phyloP scores from a whole-genome alignment of 78 protist species.

The Pigoraptor vietnamica region DNA sequence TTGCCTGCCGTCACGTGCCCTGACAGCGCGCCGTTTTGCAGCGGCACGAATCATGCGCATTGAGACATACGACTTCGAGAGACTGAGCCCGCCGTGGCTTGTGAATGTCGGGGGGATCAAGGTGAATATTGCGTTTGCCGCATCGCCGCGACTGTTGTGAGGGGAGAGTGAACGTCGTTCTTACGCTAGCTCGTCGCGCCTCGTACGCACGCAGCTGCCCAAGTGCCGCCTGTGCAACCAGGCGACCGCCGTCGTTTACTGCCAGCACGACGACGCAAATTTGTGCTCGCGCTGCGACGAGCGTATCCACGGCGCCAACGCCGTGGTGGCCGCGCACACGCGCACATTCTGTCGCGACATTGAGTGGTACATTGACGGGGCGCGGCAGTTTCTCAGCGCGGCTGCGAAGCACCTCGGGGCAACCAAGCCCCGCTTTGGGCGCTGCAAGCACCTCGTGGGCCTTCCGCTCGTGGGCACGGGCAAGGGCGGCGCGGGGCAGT shows the following conservation, averaged over 20 bases:
- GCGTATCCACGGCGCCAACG: neutral
- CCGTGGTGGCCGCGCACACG: neutral
- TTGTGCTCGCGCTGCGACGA: neutral
- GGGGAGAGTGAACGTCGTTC: too few species aligned
- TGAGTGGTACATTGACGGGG: neutral
- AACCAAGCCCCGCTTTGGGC: neutral
- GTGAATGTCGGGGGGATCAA: conserved; percentile 4
- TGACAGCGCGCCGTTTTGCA: neutral
- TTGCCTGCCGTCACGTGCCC: neutral
- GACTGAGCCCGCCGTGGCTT: neutral
- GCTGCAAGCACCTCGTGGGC: conserved; percentile 35
- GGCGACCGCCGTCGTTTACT: neutral
- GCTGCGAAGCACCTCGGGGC: neutral
- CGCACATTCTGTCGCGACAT: neutral
- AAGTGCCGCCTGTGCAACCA: neutral
- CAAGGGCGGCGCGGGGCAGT: conserved; percentile 35
- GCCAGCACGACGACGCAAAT: neutral
- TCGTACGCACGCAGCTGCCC: neutral
- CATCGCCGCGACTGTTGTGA: too few species aligned
- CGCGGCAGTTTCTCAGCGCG: neutral
- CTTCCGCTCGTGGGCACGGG: conserved; percentile 70
- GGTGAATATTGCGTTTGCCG: too few species aligned
- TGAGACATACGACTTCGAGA: neutral
- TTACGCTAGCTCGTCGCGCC: too few species aligned
- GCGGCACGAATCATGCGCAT: neutral